Conservation (phyloP, 1,139 yeast genomes). For the Diutina pseudorugosa region DNA sequence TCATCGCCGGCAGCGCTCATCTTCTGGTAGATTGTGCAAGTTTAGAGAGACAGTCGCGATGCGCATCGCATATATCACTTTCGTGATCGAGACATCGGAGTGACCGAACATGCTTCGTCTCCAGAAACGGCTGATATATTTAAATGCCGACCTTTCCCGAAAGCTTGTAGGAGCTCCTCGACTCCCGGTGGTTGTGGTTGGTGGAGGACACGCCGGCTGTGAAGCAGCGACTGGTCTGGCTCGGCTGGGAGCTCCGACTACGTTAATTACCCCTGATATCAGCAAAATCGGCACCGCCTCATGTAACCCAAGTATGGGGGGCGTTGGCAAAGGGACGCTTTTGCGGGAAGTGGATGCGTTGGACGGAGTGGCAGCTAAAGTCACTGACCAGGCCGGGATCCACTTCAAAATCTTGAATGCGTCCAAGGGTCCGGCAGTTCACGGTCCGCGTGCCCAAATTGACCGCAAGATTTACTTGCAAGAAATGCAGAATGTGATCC, state of each 20-base stretch:
- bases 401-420: constrained; percentile 81
- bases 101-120: not conserved
- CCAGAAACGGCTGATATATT: not conserved
- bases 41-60: not conserved
- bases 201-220: constrained; percentile 99
- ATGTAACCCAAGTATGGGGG: constrained; percentile 97
- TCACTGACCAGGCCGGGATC: constrained; percentile 87
- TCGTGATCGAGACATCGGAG: not conserved
- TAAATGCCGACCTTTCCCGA: not conserved
- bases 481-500: constrained; percentile 68
- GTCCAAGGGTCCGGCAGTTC: constrained; percentile 93
- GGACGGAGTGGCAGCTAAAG: constrained; percentile 78
- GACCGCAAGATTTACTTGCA: constrained; percentile 68
- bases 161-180: not conserved
- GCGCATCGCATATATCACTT: not conserved
- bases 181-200: constrained; percentile 71
- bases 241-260: constrained; percentile 61
- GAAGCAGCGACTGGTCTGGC: constrained; percentile 96
- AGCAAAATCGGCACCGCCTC: constrained; percentile 85
- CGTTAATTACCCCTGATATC: constrained; percentile 66
- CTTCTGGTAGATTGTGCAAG: not conserved
- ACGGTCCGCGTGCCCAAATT: constrained; percentile 97
- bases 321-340: constrained; percentile 94
- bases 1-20: constrained; percentile 32
- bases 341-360: constrained; percentile 90